Percentiles rank a stretch among this genome's conserved stretches.
These are phyloP conservation scores for Juglanconis oblonga DNA, from an alignment of 2,329 filamentous ascomycete species.

Conservation along the genomic window DNA sequence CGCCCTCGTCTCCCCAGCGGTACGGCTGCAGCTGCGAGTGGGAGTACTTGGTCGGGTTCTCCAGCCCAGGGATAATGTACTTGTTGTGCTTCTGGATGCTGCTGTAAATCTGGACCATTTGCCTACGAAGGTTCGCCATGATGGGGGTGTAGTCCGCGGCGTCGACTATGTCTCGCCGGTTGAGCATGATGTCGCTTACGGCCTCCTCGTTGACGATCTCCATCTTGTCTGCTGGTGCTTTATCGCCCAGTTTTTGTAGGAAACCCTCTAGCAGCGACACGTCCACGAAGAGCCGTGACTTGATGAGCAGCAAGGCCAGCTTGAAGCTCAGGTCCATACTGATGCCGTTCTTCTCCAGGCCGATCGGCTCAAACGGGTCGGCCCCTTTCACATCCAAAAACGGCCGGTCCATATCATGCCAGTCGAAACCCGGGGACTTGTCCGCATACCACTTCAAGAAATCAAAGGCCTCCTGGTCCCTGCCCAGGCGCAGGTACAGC, in stretches of 20 bases:
- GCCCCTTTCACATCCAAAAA: conserved; percentile 34
- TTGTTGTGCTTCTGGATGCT: background rate
- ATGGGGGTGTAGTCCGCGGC: background rate
- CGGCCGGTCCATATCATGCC: conserved; percentile 29
- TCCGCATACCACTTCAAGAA: conserved; percentile 46
- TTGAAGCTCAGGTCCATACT: background rate
- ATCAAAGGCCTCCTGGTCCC: conserved; percentile 38
- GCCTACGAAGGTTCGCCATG: background rate
- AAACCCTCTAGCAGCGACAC: background rate
- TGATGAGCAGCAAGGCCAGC: background rate
- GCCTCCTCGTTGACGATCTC: background rate
- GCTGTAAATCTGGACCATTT: background rate
- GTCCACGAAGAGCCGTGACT: background rate
- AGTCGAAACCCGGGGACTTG: conserved; percentile 28
- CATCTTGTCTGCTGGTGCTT: background rate
- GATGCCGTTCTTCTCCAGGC: background rate
- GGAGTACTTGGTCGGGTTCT: background rate
- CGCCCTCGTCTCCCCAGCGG: background rate
- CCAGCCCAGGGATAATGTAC: background rate
- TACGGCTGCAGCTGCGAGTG: background rate
- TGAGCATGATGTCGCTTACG: background rate
- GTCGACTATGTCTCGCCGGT: background rate
- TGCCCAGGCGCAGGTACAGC: conserved; percentile 28
- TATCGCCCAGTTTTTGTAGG: background rate
- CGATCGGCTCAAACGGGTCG: conserved; percentile 36